Percentiles rank a stretch among this genome's conserved stretches.
Evolutionary conservation across 208 protist genomes (phyloP).

Genomic region (Angomonas ambiguus): DNA sequence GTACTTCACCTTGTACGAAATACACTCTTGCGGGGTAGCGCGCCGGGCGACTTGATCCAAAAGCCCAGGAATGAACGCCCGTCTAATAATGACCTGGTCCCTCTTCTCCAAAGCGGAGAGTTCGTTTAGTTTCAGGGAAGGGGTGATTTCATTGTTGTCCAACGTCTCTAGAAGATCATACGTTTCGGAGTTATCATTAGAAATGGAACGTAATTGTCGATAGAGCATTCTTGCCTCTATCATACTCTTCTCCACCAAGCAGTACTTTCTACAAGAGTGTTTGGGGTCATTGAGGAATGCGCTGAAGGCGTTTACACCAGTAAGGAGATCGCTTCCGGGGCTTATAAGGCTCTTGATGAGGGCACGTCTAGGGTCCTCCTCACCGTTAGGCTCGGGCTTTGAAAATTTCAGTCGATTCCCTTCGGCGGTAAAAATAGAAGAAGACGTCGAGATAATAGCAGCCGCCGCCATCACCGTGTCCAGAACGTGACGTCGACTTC

Average conservation of each 20-base stretch:
- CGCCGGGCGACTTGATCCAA: constrained; percentile 85
- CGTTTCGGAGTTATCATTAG: constrained; percentile 15
- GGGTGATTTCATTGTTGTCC: not conserved
- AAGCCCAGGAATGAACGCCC: constrained; percentile 84
- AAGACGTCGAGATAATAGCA: constrained; percentile 65
- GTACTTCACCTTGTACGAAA: constrained; percentile 76
- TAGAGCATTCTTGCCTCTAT: constrained; percentile 64
- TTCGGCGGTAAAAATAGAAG: constrained; percentile 80
- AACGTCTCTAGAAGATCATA: constrained; percentile 2
- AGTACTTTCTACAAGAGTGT: constrained; percentile 48
- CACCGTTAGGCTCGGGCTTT: constrained; percentile 27
- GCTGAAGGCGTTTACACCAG: constrained; percentile 69
- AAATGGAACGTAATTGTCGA: constrained; percentile 49
- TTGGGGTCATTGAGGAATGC: constrained; percentile 42
- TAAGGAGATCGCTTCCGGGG: constrained; percentile 85
- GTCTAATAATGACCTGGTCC: constrained; percentile 66
- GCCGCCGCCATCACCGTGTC: constrained; percentile 58
- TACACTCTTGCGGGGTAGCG: constrained; percentile 87
- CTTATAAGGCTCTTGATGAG: constrained; percentile 55
- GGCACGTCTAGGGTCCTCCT: constrained; percentile 34
- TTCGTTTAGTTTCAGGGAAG: not conserved
- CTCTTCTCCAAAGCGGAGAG: constrained; percentile 25
- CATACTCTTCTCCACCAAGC: constrained; percentile 86
- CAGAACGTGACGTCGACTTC: constrained; percentile 20
- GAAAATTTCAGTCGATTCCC: constrained; percentile 74